Evolutionary conservation across 2,329 filamentous ascomycete species (phyloP).

Genomic region (Colletotrichum sp.): DNA sequence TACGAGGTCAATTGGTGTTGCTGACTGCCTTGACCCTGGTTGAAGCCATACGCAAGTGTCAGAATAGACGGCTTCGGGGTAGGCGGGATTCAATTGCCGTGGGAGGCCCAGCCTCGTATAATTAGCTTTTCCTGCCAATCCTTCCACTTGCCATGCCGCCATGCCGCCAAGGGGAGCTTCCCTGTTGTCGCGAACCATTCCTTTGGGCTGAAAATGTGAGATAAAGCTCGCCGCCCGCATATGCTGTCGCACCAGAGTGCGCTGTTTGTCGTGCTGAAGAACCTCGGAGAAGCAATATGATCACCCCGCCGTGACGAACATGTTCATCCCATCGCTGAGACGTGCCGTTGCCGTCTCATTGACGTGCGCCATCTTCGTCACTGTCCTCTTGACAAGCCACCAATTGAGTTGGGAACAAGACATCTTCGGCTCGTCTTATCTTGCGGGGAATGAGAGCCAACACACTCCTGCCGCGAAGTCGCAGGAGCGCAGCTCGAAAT

Average conservation of each 20-base stretch:
- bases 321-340: slow-evolving; percentile 3
- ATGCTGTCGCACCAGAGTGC: neutral
- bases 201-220: neutral
- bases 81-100: neutral
- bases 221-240: neutral
- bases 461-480: neutral
- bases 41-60: neutral
- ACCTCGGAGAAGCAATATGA: neutral
- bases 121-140: neutral
- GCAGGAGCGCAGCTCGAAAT: slow-evolving; percentile 28
- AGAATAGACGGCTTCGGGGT: neutral
- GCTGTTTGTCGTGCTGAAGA: neutral
- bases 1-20: slow-evolving; percentile 6
- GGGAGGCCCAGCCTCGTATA: neutral
- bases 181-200: neutral
- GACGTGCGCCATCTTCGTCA: neutral
- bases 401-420: neutral
- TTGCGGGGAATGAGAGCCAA: neutral
- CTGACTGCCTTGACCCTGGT: neutral
- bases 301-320: neutral
- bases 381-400: neutral
- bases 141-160: neutral
- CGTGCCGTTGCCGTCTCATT: neutral
- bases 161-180: neutral
- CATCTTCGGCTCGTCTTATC: neutral